Evolutionary conservation across 1,139 yeast species (phyloP).

Genomic region (Hyphopichia burtonii): DNA sequence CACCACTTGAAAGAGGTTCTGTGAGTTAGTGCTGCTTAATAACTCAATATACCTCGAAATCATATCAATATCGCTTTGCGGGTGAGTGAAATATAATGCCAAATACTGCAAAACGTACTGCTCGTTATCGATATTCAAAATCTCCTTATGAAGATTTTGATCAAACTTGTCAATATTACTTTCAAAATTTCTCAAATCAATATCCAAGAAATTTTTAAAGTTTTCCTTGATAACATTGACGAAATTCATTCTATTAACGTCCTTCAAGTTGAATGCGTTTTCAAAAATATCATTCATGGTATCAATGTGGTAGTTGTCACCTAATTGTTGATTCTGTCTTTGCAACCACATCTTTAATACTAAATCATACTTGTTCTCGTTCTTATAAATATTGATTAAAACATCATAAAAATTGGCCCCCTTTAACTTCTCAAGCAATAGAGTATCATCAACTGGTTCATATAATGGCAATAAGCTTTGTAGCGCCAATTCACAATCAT

Average conservation of each 20-base stretch:
- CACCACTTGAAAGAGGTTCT: constrained; percentile 15
- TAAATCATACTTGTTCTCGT: constrained; percentile 52
- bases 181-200: constrained; percentile 38
- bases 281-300: constrained; percentile 30
- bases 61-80: constrained; percentile 11
- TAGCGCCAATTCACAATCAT: constrained; percentile 72
- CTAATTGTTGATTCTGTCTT: constrained; percentile 10
- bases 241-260: constrained; percentile 33
- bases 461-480: constrained; percentile 64
- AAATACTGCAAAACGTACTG: constrained; percentile 31
- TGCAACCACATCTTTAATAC: constrained; percentile 42
- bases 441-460: constrained; percentile 51
- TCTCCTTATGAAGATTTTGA: constrained; percentile 38
- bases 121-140: constrained; percentile 26
- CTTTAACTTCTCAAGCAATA: constrained; percentile 50
- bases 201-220: constrained; percentile 34
- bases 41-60: constrained; percentile 30
- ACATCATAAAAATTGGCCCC: constrained; percentile 58
- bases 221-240: constrained; percentile 32
- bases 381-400: constrained; percentile 54
- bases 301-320: constrained; percentile 10
- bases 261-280: constrained; percentile 35
- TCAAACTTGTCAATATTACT: constrained; percentile 32
- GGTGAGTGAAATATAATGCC: constrained; percentile 5
- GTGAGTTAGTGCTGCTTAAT: constrained; percentile 17